Conservation (phyloP, 345 rosid species). For the Limnanthes douglasii region DNA sequence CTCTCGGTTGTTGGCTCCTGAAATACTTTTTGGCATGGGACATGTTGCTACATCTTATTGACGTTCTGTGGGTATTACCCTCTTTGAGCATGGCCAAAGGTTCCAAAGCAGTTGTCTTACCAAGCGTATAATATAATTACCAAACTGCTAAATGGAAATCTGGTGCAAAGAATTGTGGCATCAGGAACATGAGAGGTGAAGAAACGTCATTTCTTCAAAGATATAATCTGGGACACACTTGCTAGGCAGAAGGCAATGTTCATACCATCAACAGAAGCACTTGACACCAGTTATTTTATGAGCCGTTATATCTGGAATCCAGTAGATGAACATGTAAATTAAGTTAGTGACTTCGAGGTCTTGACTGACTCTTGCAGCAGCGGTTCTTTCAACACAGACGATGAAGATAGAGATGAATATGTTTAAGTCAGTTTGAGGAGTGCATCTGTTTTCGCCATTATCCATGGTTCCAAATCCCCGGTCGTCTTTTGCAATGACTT, state of each 20-base stretch:
- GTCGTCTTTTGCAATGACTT: no score
- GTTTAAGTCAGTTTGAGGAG: no score
- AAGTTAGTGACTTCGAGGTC: conserved; percentile 77
- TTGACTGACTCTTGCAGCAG: conserved; percentile 68
- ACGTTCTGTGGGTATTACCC: conserved; percentile 97
- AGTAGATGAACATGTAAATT: conserved; percentile 63
- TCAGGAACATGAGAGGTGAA: conserved; percentile 89
- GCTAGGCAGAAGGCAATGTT: conserved; percentile 97
- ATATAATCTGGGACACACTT: conserved; percentile 91
- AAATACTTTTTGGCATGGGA: conserved; percentile 97
- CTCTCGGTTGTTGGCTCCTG: conserved; percentile 91
- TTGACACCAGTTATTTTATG: conserved; percentile 87
- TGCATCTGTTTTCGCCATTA: no score
- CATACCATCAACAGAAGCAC: conserved; percentile 76
- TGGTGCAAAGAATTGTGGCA: conserved; percentile 85
- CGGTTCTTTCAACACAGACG: conserved; percentile 49
- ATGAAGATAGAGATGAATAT: no score
- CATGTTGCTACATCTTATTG: conserved; percentile 83
- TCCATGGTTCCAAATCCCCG: no score
- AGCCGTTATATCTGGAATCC: conserved; percentile 88
- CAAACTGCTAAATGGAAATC: conserved; percentile 75
- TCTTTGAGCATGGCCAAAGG: conserved; percentile 86
- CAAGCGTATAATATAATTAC: conserved; percentile 71
- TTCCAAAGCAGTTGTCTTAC: conserved; percentile 62
- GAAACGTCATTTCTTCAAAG: conserved; percentile 63